Base-by-base conservation (phyloP, 495 filamentous ascomycete genomes). In the Jackrogersella minutella region DNA sequence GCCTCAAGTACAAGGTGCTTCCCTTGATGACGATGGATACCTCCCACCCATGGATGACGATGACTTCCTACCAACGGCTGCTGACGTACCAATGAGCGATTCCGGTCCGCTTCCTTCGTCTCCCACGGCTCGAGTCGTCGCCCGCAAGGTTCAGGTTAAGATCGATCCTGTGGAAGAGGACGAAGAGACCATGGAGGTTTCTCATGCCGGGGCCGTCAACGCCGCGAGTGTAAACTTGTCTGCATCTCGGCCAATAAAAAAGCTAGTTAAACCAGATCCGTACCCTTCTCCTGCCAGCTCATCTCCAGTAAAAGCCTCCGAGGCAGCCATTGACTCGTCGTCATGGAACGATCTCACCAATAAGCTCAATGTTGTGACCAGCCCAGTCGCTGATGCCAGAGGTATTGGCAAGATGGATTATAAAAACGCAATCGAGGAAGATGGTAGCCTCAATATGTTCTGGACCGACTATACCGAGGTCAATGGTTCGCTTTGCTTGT, bases 391-490 rank as follows among this genome's bases (percentile, higher is more conserved):
- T 13, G 90, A 92, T 58, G 79, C 82, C 36, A 78, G 77, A 21
- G 80, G 73, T 8, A 84, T 91, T 73, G 93, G 93, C 7, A 99
- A 97, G 75, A 77, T 97, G 16, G 85, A 87, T 41, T 82, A 91
- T 16, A 84, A 89, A 62, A 89, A 95, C 73, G 92, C 91, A 14
- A 84, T 95, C 28, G 95, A 98, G 73, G 87, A 90, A 65, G 93
- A 99, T 73, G 95, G 96, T 19, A 94, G 90, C 69, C 80, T 99
- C 14, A 90, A 89, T 67, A 90, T 99, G 82, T 99, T 97, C 78
- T 99, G 95, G 95, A 87, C 93, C 10, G 95, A 99, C 73, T 98
- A 96, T 68, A 93, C 92, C 0, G 95, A 99, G 74, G 81, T 97
- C 75, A 93, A 94, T 72, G 96, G 94, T 39, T 92, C 87, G 65